Evolutionary conservation across 257 asterid genomes (phyloP).

Genomic region (Solanum chmielewskii): DNA sequence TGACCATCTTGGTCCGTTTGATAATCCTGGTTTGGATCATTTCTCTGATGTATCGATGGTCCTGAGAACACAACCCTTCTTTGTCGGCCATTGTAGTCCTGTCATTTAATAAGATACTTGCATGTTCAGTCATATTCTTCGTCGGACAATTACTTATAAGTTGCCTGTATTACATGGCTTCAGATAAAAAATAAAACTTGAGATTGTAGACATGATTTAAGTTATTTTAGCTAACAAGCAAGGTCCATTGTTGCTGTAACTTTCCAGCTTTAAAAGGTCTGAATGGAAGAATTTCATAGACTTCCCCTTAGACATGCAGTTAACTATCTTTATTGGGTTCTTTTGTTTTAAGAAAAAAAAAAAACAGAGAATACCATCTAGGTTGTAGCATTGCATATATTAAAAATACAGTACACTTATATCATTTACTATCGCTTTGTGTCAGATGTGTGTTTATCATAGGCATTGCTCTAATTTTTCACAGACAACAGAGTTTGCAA

Average conservation of each 20-base stretch:
- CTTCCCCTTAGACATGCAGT: no score
- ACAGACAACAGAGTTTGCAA: not conserved
- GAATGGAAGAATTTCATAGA: no score
- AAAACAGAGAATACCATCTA: no score
- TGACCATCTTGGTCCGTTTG: constrained; percentile 22
- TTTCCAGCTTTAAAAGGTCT: no score
- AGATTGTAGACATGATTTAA: not conserved
- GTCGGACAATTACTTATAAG: not conserved
- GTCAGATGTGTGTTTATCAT: no score
- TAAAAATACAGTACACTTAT: no score
- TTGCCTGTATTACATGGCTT: not conserved
- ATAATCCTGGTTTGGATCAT: constrained; percentile 19
- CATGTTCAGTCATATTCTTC: not conserved
- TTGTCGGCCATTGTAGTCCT: constrained; percentile 32
- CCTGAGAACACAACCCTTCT: constrained; percentile 40
- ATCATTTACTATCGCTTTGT: no score
- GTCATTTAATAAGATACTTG: not conserved
- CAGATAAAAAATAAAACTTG: not conserved
- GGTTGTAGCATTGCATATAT: no score
- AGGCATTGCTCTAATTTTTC: not conserved
- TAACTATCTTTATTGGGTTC: no score
- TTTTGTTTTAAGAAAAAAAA: no score
- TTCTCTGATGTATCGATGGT: constrained; percentile 26
- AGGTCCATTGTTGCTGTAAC: not conserved
- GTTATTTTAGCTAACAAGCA: not conserved